These are phyloP conservation scores for Trichosporon ovoides DNA, from an alignment of 1,284 basidiomycete genomes.

Conservation along the genomic window DNA sequence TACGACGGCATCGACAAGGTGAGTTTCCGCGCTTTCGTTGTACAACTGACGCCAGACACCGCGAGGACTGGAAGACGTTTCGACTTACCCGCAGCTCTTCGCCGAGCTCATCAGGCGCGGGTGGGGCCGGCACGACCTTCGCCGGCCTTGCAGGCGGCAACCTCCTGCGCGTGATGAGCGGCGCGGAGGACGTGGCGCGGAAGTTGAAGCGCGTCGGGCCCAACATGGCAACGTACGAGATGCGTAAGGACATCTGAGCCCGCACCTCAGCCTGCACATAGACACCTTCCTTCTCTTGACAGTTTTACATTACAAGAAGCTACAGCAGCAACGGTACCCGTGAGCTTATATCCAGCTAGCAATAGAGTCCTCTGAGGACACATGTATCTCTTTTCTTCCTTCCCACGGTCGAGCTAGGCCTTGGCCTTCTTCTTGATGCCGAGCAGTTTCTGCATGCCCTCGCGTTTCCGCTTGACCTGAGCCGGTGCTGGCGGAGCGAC, in stretches of 20 bases:
- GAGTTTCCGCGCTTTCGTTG: background rate
- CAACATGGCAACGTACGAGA: conserved; percentile 48
- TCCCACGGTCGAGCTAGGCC: conserved; percentile 1
- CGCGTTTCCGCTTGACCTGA: conserved; percentile 58
- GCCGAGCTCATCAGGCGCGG: conserved; percentile 75
- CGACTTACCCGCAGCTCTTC: conserved; percentile 66
- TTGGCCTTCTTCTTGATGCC: conserved; percentile 57
- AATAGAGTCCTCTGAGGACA: background rate
- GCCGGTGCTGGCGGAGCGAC: conserved; percentile 20
- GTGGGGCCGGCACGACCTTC: conserved; percentile 72
- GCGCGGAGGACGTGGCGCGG: conserved; percentile 63
- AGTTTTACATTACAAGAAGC: no score
- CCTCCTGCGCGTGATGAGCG: conserved; percentile 68
- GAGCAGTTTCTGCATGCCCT: conserved; percentile 46
- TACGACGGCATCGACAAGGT: conserved; percentile 63
- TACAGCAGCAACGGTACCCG: no score
- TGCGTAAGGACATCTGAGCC: conserved; percentile 47
- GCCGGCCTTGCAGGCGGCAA: conserved; percentile 74
- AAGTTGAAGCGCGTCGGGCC: conserved; percentile 57
- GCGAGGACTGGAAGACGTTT: conserved; percentile 61
- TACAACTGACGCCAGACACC: conserved; percentile 43
- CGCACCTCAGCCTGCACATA: no score
- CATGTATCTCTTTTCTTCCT: background rate
- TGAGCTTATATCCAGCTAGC: no score
- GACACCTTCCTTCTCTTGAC: background rate